Percentiles rank a stretch among this genome's conserved stretches.
These are phyloP conservation scores for Monascus ruber DNA, from an alignment of 2,329 filamentous ascomycete species.

Conservation along the genomic window DNA sequence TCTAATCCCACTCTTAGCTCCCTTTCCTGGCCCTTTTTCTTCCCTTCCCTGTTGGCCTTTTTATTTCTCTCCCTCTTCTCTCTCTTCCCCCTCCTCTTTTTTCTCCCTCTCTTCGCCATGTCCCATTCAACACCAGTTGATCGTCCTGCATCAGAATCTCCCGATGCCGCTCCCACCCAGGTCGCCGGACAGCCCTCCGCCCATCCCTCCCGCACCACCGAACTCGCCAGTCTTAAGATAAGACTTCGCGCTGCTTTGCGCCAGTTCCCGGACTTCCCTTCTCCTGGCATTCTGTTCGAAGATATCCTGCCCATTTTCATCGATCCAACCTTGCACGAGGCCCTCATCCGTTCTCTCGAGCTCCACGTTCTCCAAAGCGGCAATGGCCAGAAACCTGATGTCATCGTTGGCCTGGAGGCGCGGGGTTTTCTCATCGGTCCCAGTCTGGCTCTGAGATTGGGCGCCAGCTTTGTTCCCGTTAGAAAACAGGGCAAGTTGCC, in stretches of 20 bases:
- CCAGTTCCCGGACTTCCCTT: constrained; percentile 85
- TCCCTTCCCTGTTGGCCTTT: constrained; percentile 12
- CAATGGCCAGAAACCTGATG: constrained; percentile 58
- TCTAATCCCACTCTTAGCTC: constrained; percentile 10
- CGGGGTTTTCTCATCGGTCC: constrained; percentile 94
- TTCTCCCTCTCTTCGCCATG: constrained; percentile 22
- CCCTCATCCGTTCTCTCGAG: constrained; percentile 74
- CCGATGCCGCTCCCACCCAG: constrained; percentile 32
- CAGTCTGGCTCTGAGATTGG: constrained; percentile 68
- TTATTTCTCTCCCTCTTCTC: constrained; percentile 5
- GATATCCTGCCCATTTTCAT: constrained; percentile 96
- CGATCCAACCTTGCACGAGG: constrained; percentile 59
- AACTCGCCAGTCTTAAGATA: constrained; percentile 54
- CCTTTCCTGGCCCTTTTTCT: constrained; percentile 13
- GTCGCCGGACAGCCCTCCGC: constrained; percentile 33
- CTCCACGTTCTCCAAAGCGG: constrained; percentile 62
- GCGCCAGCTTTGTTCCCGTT: constrained; percentile 81
- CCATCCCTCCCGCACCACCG: constrained; percentile 36
- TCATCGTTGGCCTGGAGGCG: constrained; percentile 87
- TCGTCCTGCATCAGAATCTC: constrained; percentile 12
- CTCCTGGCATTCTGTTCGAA: constrained; percentile 87
- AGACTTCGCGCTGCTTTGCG: constrained; percentile 62
- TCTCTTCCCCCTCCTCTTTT: constrained; percentile 7
- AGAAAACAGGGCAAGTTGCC: constrained; percentile 94
- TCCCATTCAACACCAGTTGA: constrained; percentile 20